Evolutionary conservation across 2,329 filamentous ascomycete species (phyloP), one percentile per base, ranked within the genome.

Genomic region (Colletotrichum incanum): DNA sequence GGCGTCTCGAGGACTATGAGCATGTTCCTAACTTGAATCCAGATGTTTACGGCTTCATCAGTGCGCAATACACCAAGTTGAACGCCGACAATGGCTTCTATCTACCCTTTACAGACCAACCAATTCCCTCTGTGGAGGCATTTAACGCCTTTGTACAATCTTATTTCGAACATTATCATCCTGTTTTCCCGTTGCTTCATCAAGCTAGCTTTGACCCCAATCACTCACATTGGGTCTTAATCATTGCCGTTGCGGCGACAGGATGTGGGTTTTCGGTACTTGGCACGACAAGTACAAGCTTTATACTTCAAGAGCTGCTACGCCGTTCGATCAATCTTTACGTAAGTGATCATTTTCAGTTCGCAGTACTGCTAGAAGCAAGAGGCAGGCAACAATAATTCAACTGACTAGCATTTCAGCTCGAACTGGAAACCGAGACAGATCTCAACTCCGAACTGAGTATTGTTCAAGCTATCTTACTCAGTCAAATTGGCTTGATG

Each of bases 401-500:
- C 9, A 37, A n/a, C 31, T 55, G 28, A 55, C 4, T 34, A 39
- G 9, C 52, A 1, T 20, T 23, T 14, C 1, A 55, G 52, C 16
- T 55, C 11, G 52, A 55, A 5, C 52, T 55, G 31, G 52, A 55
- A 3, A 31, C 52, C 18, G 52, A 16, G 28, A 31, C 52, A 34
- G 52, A 55, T 34, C 28, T 34, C 9, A n/a, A 20, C 11, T 55
- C 52, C 20, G 31, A 7, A 4, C 34, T 47, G 16, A 41, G 3
- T 3, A 41, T 14, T 18, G 16, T 49, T 9, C 62, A 65, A 39
- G 37, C 50, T 20, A 49, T 54, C 1, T 39, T 65, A 23, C 50
- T 65, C 5, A 28, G 62, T 47, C 62, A 65, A 26, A 55, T 65
- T 2, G 62, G 62, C 2, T 58, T 65, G 20, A 65, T 65, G 37